Percentiles rank a stretch among this genome's conserved stretches.
Evolutionary conservation across 305 asterid genomes (phyloP).

Genomic region (Solanum aculeatissimum): DNA sequence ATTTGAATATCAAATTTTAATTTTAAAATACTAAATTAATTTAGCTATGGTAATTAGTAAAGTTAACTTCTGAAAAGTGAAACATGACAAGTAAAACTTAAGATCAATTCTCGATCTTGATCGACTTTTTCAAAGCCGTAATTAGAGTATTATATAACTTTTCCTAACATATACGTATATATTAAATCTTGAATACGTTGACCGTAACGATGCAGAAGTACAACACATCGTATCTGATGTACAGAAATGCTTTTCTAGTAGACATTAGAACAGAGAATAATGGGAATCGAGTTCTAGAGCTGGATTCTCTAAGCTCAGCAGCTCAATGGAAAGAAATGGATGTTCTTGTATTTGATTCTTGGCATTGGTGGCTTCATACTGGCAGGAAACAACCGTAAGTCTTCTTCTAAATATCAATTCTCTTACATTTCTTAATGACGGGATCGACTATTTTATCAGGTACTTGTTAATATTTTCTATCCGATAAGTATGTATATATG

Average conservation of each 20-base stretch:
- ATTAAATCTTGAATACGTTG: not conserved
- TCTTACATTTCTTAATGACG: not conserved
- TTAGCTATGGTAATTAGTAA: not conserved
- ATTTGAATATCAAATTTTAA: too few species aligned
- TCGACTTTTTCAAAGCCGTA: not conserved
- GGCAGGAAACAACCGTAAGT: conserved; percentile 33
- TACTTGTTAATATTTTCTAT: not conserved
- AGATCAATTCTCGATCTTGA: not conserved
- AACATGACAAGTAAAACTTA: not conserved
- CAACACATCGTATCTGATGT: conserved; percentile 23
- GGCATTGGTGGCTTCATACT: conserved; percentile 42
- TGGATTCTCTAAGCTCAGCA: conserved; percentile 13
- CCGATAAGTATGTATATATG: too few species aligned
- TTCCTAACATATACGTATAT: not conserved
- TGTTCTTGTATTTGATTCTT: conserved; percentile 25
- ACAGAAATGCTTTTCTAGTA: conserved; percentile 38
- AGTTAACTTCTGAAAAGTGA: not conserved
- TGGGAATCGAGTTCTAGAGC: conserved; percentile 10
- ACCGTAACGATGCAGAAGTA: conserved; percentile 9
- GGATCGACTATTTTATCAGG: not conserved
- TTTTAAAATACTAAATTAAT: too few species aligned
- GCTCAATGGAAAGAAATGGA: conserved; percentile 19
- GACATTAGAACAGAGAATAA: conserved; percentile 7
- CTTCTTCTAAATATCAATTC: not conserved
- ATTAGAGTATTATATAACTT: not conserved